Base-by-base conservation (phyloP, 352 stramenopile species). In the Phytophthora cryptogea region DNA sequence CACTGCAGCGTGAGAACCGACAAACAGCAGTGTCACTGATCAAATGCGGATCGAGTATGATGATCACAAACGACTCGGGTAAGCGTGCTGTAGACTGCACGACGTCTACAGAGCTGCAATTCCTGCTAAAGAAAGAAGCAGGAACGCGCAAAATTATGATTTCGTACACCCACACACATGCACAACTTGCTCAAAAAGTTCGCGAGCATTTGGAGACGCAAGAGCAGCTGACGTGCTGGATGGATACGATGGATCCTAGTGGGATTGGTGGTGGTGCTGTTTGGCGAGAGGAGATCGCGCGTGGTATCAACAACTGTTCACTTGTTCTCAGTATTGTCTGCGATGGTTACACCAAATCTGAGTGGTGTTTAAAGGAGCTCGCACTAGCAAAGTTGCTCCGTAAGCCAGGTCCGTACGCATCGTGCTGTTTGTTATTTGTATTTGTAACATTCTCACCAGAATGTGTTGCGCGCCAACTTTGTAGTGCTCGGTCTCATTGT, bases 361-460 rank as follows among this genome's bases (percentile, higher is more conserved):
- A 91, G 51, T 91, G 81, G 80, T 94, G 85, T 63, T 65, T 94
- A 14, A 92, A 92, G 33, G 85, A 94, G 44, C 72, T 94, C 2
- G 85, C 85, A 5, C 76, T 92, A 8, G 85, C 85, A 13, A 92
- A 91, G 57, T 60, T 82, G 31, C 70, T 89, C 23, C 73, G 80
- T 8, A 90, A 88, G 53, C 80, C 78, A 73, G 82, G 78, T 71
- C 10, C 1, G 33, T 16, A 39, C 33, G 14, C 4, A 20, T 23
- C 13, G 8, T 41, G 36, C n/a, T 41, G 10, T 41, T 6, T 9
- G 8, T 14, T 41, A 23, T 41, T 14, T 8, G 10, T 41, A n/a
- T 23, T 1, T 41, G 7, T 17, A 41, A 7, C 14, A 20, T 41
- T 20, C 3, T 41, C 17, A 41, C n/a, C 36, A 20, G 17, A 53